These are phyloP conservation scores for Myxozyma geophila DNA, from an alignment of 805 yeast species.

Conservation along the genomic window DNA sequence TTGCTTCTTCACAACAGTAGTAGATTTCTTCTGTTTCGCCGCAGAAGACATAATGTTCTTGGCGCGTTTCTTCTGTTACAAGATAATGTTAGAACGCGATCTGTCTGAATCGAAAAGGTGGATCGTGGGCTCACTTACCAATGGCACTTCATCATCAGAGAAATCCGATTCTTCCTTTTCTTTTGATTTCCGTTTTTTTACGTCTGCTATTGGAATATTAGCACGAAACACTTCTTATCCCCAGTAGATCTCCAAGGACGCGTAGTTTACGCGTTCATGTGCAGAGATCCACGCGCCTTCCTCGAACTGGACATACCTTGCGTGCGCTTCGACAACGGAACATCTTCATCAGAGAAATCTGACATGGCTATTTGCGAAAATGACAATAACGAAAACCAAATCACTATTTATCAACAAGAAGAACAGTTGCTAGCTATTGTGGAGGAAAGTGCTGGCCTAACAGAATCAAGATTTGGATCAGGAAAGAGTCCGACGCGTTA, in stretches of 20 bases:
- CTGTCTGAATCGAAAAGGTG: not conserved
- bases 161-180: constrained; percentile 6
- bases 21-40: constrained; percentile 1
- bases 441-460: too few species aligned
- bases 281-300: not conserved
- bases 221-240: not conserved
- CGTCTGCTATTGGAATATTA: not conserved
- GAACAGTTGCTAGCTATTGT: too few species aligned
- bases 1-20: not conserved
- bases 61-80: constrained; percentile 11
- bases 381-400: not conserved
- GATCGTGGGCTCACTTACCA: constrained; percentile 10
- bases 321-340: constrained; percentile 26
- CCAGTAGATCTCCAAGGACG: not conserved
- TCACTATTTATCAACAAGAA: too few species aligned
- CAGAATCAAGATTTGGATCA: too few species aligned
- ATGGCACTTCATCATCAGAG: constrained; percentile 22
- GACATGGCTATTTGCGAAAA: not conserved
- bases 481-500: too few species aligned
- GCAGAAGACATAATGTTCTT: constrained; percentile 3
- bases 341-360: constrained; percentile 28
- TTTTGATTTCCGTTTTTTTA: constrained; percentile 13
- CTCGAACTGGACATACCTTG: constrained; percentile 1
- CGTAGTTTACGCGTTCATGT: constrained; percentile 3
- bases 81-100: not conserved